Conservation (phyloP, 257 asterid genomes). For the Solanum appendiculatum region DNA sequence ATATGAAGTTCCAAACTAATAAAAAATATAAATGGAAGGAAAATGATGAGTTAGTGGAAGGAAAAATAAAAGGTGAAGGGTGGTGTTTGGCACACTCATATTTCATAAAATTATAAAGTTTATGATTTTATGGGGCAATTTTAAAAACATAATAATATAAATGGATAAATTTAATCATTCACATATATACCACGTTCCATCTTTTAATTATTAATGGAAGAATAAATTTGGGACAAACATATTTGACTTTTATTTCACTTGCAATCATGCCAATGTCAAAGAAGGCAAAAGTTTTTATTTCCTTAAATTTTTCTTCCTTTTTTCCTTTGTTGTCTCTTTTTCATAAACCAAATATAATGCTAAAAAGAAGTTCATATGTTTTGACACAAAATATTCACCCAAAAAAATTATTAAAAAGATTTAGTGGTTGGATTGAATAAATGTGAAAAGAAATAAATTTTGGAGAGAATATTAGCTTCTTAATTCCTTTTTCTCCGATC, state of each 20-base stretch:
- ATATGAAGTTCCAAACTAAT: neutral
- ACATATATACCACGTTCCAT: neutral
- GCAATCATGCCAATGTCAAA: neutral
- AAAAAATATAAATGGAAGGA: neutral
- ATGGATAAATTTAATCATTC: neutral
- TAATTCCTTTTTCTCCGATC: neutral
- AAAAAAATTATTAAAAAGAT: neutral
- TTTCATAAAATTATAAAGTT: neutral
- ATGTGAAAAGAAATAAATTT: neutral
- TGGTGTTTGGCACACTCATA: neutral
- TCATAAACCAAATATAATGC: neutral
- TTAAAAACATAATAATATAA: neutral
- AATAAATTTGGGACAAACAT: neutral
- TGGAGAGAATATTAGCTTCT: neutral
- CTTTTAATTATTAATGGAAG: neutral
- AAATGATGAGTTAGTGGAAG: neutral
- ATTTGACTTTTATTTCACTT: neutral
- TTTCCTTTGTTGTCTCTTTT: neutral
- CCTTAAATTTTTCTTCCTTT: neutral
- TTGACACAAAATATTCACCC: neutral
- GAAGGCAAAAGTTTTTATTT: neutral
- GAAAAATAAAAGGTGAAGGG: neutral
- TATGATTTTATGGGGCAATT: neutral
- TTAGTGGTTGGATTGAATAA: neutral
- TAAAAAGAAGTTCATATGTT: neutral